Base-by-base conservation (phyloP, 441 rosid genomes). In the Erysimum pusillum region DNA sequence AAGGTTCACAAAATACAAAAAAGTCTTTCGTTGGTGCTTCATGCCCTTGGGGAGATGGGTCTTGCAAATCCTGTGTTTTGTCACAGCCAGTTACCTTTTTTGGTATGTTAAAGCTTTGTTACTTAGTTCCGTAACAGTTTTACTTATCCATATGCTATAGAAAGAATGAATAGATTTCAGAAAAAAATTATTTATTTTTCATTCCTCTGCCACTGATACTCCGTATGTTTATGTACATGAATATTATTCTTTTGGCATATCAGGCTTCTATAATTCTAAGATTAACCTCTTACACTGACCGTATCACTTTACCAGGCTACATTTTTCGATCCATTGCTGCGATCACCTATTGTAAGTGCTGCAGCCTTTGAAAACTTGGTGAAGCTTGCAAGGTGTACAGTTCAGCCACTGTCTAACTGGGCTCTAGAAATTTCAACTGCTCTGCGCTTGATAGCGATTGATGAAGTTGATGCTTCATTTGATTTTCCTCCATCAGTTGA, bases 381-480 rank as follows among this genome's bases (percentile, higher is more conserved):
- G 86, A 94, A 90, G 85, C 92, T 97, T 13, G 82, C 98, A 66
- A 85, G 82, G 81, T 97, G 99, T 81, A 88, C 91, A 7, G 97
- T 88, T 59, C 60, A 85, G 65, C 99, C 99, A 36, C 87, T 94
- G 44, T 91, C 98, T 82, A 88, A 91, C 79, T 94, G 98, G 98
- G 99, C 96, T 72, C 85, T 87, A 44, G 99, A 97, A 75, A 90
- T 94, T 80, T 95, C 98, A 74, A 90, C 98, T 86, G 97, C 98
- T 82, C 80, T 97, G 78, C 92, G 97, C 42, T 78, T 94, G 77
- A 88, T 90, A 34, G 88, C 79, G 28, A 87, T 83, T 9, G 95
- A 89, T 82, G 97, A 86, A 71, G 88, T 79, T 63, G 67, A 81
- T 76, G 18, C 77, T 77, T 76, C 86, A 71, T 84, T 82, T 83